These are phyloP conservation scores for Apiospora sp. DNA, from an alignment of 2,329 filamentous ascomycete genomes.

Conservation along the genomic window DNA sequence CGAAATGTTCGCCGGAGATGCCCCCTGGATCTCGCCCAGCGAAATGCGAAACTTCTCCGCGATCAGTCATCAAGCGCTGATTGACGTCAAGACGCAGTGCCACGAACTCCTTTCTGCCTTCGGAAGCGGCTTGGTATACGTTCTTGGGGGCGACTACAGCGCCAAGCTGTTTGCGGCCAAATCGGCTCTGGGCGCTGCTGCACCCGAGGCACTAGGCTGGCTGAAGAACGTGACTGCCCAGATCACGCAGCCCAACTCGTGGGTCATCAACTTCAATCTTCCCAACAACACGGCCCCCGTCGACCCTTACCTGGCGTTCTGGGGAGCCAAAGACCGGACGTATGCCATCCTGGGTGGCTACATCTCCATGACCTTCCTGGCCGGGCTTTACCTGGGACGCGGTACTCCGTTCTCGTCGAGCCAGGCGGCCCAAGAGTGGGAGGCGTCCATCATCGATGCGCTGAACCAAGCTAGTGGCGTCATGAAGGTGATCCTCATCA, in stretches of 20 bases:
- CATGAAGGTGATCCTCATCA: constrained; percentile 97
- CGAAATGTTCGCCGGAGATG: constrained; percentile 58
- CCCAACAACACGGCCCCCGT: constrained; percentile 48
- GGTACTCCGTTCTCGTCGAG: constrained; percentile 72
- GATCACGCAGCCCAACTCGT: constrained; percentile 58
- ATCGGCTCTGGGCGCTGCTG: constrained; percentile 31
- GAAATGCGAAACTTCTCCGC: constrained; percentile 82
- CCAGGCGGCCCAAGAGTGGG: constrained; percentile 67
- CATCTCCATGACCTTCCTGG: constrained; percentile 74
- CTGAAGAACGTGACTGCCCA: constrained; percentile 44
- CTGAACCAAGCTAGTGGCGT: constrained; percentile 95
- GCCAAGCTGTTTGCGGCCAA: constrained; percentile 39
- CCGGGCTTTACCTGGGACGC: constrained; percentile 80
- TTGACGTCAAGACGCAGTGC: constrained; percentile 64
- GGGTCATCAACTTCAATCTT: constrained; percentile 65
- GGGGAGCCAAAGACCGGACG: constrained; percentile 70
- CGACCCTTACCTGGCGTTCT: constrained; percentile 69
- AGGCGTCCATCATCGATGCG: constrained; percentile 81
- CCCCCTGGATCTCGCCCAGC: constrained; percentile 58
- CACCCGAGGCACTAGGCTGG: constrained; percentile 36
- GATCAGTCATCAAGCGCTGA: constrained; percentile 75
- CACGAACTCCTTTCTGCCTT: constrained; percentile 48
- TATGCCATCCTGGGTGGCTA: constrained; percentile 86
- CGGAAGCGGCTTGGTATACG: constrained; percentile 50
- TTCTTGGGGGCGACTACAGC: constrained; percentile 53